Evolutionary conservation across 495 filamentous ascomycete species (phyloP).

Genomic region (Lepidopterella palustris): DNA sequence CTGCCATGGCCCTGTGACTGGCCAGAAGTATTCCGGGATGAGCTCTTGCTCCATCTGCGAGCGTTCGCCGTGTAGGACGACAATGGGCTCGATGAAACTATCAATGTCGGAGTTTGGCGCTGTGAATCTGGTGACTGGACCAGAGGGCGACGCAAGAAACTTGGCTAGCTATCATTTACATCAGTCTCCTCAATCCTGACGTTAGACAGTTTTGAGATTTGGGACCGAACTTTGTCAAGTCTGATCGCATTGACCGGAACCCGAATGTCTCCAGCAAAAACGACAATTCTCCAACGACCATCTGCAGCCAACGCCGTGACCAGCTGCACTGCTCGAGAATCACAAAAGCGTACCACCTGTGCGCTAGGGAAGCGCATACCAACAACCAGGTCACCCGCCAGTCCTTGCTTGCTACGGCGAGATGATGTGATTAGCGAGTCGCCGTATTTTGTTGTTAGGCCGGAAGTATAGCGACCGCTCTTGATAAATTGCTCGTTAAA

Average conservation of each 20-base stretch:
- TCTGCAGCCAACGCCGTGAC: conserved; percentile 46
- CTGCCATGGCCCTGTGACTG: conserved; percentile 51
- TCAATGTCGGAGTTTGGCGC: conserved; percentile 44
- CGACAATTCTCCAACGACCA: conserved; percentile 54
- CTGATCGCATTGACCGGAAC: conserved; percentile 24
- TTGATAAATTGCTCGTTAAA: conserved; percentile 56
- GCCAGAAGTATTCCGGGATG: conserved; percentile 55
- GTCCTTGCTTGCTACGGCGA: conserved; percentile 10
- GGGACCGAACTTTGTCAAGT: conserved; percentile 15
- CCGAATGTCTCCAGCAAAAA: conserved; percentile 51
- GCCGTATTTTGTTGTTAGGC: conserved; percentile 52
- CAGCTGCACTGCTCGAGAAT: conserved; percentile 52
- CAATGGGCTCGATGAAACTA: conserved; percentile 54
- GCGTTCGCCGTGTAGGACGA: conserved; percentile 51
- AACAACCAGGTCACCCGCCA: conserved; percentile 43
- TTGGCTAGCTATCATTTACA: conserved; percentile 24
- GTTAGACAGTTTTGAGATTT: not conserved
- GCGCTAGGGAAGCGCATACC: conserved; percentile 55
- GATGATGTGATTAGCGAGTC: conserved; percentile 11
- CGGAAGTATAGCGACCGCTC: conserved; percentile 58
- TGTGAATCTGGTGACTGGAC: conserved; percentile 43
- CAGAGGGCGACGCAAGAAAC: conserved; percentile 36
- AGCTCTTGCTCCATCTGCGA: conserved; percentile 50
- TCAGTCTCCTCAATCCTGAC: not conserved
- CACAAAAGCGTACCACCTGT: conserved; percentile 50